Base-by-base conservation (phyloP, 2,329 filamentous ascomycete genomes). In the Claviceps africana region DNA sequence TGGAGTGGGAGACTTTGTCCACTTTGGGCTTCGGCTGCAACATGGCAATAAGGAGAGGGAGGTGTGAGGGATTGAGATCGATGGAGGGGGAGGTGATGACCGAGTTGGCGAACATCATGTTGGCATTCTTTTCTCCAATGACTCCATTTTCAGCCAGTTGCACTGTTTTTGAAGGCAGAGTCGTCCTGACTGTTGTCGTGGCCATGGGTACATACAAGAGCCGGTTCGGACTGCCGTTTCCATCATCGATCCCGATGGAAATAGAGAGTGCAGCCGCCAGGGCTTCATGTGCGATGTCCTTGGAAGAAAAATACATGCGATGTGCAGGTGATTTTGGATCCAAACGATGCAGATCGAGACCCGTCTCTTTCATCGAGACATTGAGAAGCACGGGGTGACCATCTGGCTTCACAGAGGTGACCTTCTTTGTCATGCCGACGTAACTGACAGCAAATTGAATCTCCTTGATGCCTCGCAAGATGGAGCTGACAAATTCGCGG, bases 151-250 rank as follows among this genome's bases (percentile, higher is more conserved):
- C 78, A 1, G 83, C 79, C 51, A 90, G 78, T 63, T 91, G 86
- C 11, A 98, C 83, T 0, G 90, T 95, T 67, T 97, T 96, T 13
- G 93, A 94, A 6, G 91, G 91, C 8, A 97, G 71, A 0, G 94
- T 98, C 0, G 93, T 97, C 65, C 91, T 88, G 54, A 97, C 81
- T 0, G 83, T 98, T 2, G 90, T 95, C 1, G 93, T 98, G 21
- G 91, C 87, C 93, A 98, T 97, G 0, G 93, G 93, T 44, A 98
- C 80, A 65, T 98, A 98, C 22, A 95, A 70, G 53, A 98, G 77
- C 51, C 91, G 83, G 64, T 96, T 88, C 0, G 88, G 85, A 60
- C 86, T 86, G 9, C 85, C 86, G 30, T 84, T 81, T n/a, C 88
- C 88, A 64, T 96, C 89, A 61, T 96, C 90, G 37, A 98, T 75